Conservation (phyloP, 1,284 basidiomycete genomes). For the Ustilago vetiveriae region DNA sequence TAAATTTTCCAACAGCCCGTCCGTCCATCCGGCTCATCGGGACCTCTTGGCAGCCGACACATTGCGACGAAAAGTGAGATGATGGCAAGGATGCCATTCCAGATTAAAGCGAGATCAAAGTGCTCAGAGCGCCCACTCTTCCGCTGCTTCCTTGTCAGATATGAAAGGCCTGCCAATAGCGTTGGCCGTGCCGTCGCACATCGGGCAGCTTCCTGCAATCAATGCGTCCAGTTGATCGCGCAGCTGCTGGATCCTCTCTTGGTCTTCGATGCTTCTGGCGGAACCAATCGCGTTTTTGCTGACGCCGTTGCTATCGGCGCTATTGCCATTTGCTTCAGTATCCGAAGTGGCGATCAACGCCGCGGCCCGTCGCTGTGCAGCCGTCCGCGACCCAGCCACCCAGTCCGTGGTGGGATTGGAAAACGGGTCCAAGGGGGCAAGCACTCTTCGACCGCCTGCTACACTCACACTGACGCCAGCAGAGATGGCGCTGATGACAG, state of each 20-base stretch:
- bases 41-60: no score
- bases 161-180: constrained; percentile 56
- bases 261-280: constrained; percentile 40
- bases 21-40: no score
- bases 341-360: constrained; percentile 15
- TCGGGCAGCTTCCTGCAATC: constrained; percentile 60
- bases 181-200: constrained; percentile 58
- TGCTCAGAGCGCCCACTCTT: constrained; percentile 47
- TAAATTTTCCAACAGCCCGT: no score
- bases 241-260: constrained; percentile 55
- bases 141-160: constrained; percentile 43
- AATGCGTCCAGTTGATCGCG: constrained; percentile 62
- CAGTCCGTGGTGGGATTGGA: constrained; percentile 45
- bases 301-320: background rate
- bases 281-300: constrained; percentile 9
- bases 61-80: no score
- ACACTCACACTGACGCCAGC: constrained; percentile 60
- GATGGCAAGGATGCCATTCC: no score
- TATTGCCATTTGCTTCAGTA: background rate
- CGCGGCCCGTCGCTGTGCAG: constrained; percentile 29
- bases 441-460: constrained; percentile 50
- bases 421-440: constrained; percentile 61
- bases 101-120: no score
- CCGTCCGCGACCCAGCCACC: constrained; percentile 44
- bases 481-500: constrained; percentile 61